Evolutionary conservation across 352 stramenopile genomes (phyloP).

Genomic region (Pythium aphanidermatum): DNA sequence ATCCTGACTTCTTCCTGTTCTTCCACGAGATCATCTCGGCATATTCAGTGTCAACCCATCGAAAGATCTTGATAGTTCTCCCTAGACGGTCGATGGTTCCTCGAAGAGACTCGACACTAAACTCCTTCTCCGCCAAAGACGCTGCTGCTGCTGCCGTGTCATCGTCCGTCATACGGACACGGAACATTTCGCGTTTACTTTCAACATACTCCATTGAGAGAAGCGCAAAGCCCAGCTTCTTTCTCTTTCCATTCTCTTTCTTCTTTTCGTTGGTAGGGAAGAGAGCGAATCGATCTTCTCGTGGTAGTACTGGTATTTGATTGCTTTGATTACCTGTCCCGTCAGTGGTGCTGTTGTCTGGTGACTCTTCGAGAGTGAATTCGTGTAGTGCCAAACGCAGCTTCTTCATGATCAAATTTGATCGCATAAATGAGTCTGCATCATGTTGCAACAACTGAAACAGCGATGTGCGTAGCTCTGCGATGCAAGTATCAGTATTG

Average conservation of each 20-base stretch:
- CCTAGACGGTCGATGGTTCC: slow-evolving; percentile 70
- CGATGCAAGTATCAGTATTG: slow-evolving; percentile 66
- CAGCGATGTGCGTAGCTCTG: slow-evolving; percentile 56
- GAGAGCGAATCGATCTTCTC: slow-evolving; percentile 48
- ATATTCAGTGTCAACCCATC: slow-evolving; percentile 74
- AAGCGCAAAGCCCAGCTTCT: slow-evolving; percentile 48
- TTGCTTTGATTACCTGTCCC: slow-evolving; percentile 7
- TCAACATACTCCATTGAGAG: slow-evolving; percentile 67
- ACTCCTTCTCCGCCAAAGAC: slow-evolving; percentile 64
- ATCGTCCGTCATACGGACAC: slow-evolving; percentile 47
- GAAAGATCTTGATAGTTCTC: slow-evolving; percentile 59
- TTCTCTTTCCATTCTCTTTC: slow-evolving; percentile 16
- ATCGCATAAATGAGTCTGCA: slow-evolving; percentile 56
- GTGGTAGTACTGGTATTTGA: slow-evolving; percentile 23
- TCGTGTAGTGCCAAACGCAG: slow-evolving; percentile 38
- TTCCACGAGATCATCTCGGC: slow-evolving; percentile 81
- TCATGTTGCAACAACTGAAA: slow-evolving; percentile 78
- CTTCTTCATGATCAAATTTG: slow-evolving; percentile 38
- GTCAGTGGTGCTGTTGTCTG: slow-evolving; percentile 15
- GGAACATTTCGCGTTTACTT: slow-evolving; percentile 63
- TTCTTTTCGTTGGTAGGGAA: slow-evolving; percentile 28
- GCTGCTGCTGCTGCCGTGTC: slow-evolving; percentile 8
- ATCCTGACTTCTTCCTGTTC: slow-evolving; percentile 70
- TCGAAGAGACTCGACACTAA: slow-evolving; percentile 71
- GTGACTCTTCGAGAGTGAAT: slow-evolving; percentile 38